A percentile compares a stretch with the other conserved stretches of the same genome.
phyloP scores from a whole-genome alignment of 441 rosid genomes.

The Populus hybrid region DNA sequence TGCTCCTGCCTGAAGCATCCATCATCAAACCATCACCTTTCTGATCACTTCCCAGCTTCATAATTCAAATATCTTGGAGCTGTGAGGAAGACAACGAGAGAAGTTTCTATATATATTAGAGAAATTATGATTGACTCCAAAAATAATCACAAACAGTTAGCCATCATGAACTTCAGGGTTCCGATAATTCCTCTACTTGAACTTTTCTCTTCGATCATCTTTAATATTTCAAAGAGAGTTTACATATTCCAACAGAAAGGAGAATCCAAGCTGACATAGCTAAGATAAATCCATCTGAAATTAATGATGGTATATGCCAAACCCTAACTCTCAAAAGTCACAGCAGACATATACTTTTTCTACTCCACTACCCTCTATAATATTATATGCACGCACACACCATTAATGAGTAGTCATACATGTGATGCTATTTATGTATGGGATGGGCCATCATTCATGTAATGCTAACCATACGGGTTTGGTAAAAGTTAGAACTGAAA shows the following conservation, averaged over 20 bases:
- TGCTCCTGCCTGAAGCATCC: not conserved
- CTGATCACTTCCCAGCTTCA: not conserved
- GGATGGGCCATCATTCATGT: not conserved
- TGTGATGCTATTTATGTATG: not conserved
- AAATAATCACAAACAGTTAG: not conserved
- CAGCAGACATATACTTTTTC: not conserved
- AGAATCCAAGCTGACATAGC: not conserved
- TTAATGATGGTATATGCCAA: not conserved
- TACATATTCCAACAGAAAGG: not conserved
- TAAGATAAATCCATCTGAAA: not conserved
- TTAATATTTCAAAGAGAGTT: not conserved
- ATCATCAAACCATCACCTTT: constrained; percentile 2
- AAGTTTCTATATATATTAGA: not conserved
- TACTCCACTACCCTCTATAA: not conserved
- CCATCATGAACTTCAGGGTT: not conserved
- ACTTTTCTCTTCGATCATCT: not conserved
- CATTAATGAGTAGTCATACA: not conserved
- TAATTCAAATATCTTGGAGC: not conserved
- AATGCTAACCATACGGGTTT: not conserved
- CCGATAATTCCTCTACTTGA: not conserved
- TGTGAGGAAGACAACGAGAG: not conserved
- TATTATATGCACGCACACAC: not conserved
- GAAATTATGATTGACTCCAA: not conserved
- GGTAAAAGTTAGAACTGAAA: not conserved
- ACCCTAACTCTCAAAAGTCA: not conserved